These are phyloP conservation scores for Dendrocalamus latiflorus DNA, from an alignment of 202 grass and related monocot genomes.

Conservation along the genomic window DNA sequence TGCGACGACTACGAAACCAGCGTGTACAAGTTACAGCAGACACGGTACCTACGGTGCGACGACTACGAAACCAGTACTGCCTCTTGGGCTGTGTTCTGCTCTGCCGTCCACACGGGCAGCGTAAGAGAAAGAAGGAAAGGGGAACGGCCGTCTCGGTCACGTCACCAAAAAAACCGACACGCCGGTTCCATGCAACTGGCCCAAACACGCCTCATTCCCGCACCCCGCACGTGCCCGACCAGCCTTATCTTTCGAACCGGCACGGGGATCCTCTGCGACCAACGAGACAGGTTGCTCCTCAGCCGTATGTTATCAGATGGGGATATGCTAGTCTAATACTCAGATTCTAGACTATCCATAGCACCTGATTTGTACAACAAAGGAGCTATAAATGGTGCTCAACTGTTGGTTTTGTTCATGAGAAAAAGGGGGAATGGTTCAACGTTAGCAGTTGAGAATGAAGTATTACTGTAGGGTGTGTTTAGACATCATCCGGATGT, in stretches of 20 bases:
- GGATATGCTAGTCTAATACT: background rate
- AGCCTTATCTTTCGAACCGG: constrained; percentile 32
- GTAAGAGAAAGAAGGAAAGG: background rate
- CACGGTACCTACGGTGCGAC: background rate
- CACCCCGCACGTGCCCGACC: constrained; percentile 42
- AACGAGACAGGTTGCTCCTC: background rate
- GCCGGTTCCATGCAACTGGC: background rate
- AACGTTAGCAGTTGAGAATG: background rate
- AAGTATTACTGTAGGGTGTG: too few species aligned
- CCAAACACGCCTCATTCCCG: constrained; percentile 18
- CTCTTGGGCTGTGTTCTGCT: too few species aligned
- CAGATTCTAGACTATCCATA: background rate
- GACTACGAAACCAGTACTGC: background rate
- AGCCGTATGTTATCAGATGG: background rate
- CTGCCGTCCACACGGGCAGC: background rate
- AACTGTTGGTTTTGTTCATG: background rate
- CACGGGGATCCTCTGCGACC: constrained; percentile 8
- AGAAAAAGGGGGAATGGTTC: background rate
- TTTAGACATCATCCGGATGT: too few species aligned
- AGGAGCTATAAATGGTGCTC: too few species aligned
- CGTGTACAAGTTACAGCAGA: background rate
- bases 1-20: background rate
- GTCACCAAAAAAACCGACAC: constrained; percentile 20
- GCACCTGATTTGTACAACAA: background rate
- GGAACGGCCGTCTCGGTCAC: background rate